phyloP scores from a whole-genome alignment of 2,329 filamentous ascomycete genomes.

The Calonectria multiphialidica region DNA sequence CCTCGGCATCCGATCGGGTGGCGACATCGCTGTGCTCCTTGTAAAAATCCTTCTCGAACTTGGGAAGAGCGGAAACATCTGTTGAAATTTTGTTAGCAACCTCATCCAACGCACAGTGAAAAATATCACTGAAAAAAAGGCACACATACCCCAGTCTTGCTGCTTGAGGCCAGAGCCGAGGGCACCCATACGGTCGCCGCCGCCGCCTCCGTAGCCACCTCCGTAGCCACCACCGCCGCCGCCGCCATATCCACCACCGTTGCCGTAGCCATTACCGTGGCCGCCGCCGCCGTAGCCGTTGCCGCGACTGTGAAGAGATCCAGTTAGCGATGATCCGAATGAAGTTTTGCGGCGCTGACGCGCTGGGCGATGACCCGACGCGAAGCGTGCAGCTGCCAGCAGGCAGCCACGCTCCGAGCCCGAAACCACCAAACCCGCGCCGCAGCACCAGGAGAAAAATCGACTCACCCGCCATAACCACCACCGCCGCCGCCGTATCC shows the following conservation, averaged over 20 bases:
- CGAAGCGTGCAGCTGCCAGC: constrained; percentile 14
- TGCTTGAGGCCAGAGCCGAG: constrained; percentile 89
- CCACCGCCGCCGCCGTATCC: constrained; percentile 54
- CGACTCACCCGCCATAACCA: constrained; percentile 50
- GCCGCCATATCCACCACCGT: constrained; percentile 51
- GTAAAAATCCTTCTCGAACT: constrained; percentile 99
- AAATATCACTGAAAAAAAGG: constrained; percentile 40
- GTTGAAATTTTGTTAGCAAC: constrained; percentile 38
- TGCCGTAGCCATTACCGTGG: constrained; percentile 52
- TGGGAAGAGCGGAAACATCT: constrained; percentile 86
- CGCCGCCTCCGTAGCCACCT: constrained; percentile 60
- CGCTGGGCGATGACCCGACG: constrained; percentile 22
- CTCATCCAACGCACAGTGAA: not conserved
- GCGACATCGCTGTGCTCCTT: constrained; percentile 90
- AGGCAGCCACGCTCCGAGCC: constrained; percentile 27
- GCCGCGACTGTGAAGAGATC: constrained; percentile 55
- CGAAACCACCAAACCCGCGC: constrained; percentile 23
- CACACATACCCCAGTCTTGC: constrained; percentile 85
- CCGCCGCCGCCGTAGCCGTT: constrained; percentile 49
- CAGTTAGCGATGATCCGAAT: constrained; percentile 50
- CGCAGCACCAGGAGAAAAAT: constrained; percentile 20
- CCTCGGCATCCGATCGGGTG: constrained; percentile 79
- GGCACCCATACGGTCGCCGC: constrained; percentile 94
- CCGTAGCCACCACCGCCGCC: constrained; percentile 53
- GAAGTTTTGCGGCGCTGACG: constrained; percentile 15